Evolutionary conservation across 768 basidiomycete genomes (phyloP), one percentile per base, ranked within the genome.

Genomic region (Dioszegia aurantiaca): DNA sequence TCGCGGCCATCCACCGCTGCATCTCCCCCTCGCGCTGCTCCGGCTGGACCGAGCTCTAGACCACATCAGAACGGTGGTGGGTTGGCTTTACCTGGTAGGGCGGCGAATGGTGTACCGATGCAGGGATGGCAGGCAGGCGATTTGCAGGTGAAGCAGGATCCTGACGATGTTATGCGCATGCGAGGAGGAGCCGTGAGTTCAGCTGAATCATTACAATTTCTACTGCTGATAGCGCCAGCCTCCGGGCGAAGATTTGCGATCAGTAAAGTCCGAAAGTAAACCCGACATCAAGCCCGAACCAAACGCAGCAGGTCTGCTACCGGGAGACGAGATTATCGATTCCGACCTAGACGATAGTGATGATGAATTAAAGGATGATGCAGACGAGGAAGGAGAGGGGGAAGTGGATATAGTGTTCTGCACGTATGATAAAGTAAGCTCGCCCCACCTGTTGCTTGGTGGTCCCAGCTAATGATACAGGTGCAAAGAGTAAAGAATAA

Each of bases 401-500:
- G 82, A 91, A 58, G 85, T 84, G 0, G 95, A 99, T 74, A 90
- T 98, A 45, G 90, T 98, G 23, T 94, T 97, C 70, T 98, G 95
- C 77, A 92, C 93, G 6, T 98, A 95, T 74, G 95, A 99, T 76
- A 98, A 98, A 85, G 94, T 90, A 56, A 39, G 81, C 61, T n/a
- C 6, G n/a, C 16, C 6, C 6, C 14, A 26, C 27, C 37, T 33
- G 12, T 6, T 5, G 21, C 36, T 3, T 14, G 36, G 51, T 51
- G 27, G 21, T 0, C 8, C 17, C 41, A 45, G 26, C 60, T 57
- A 21, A 48, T 28, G 36, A 41, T 12, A 4, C 8, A 98, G 93
- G 94, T 98, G 33, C 91, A 93, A 42, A 83, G 95, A n/a, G 94
- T 98, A 24, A 99, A 98, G 80, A 98, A 95, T 80, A 99, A 98